Base-by-base conservation (phyloP, 176 grass and related monocot species). In the Aegilops speltoides region DNA sequence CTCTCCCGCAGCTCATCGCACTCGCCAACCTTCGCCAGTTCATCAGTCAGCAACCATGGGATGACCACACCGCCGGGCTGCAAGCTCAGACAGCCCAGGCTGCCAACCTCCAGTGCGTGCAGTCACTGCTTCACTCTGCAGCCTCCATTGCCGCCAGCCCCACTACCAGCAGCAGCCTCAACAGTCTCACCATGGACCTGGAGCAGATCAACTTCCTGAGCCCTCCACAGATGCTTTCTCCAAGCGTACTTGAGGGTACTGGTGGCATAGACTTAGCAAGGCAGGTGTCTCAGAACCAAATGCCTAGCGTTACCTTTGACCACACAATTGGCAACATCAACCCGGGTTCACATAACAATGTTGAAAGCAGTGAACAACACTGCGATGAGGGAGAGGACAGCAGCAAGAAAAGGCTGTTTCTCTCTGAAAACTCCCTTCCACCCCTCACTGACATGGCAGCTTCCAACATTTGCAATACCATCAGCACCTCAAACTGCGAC, bases 1-100 rank as follows among this genome's bases (percentile, higher is more conserved):
- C 80, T 2, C 75, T 92, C 24, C 86, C 88, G 2, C 92, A 94
- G 86, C 88, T 97, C 66, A 74, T 94, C 6, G 83, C 88, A 56
- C 88, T 97, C 1, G 88, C 78, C 41, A 94, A 87, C 54, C 89
- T 96, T 79, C 69, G 71, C 4, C 77, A 90, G 29, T 43, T 94
- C 33, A 72, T 65, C 16, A 57, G 23, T 56, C 75, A 41, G 54
- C 75, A 8, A 17, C 86, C 72, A 4, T 85, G 77, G 88, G 88
- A 89, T 6, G 85, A 83, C 40, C 86, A 95, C 11, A 60, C 80
- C 2, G 68, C 64, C 6, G 9, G 38, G 9, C 23, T 80, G 34
- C 95, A 92, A 72, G 64, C 40, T 3, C 88, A 92, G 59, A 80
- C 32, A 3, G 38, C 76, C 29, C 89, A 90, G 67, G 79, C 81